phyloP scores from a whole-genome alignment of 2,329 filamentous ascomycete species.

The Cadophora gregata region DNA sequence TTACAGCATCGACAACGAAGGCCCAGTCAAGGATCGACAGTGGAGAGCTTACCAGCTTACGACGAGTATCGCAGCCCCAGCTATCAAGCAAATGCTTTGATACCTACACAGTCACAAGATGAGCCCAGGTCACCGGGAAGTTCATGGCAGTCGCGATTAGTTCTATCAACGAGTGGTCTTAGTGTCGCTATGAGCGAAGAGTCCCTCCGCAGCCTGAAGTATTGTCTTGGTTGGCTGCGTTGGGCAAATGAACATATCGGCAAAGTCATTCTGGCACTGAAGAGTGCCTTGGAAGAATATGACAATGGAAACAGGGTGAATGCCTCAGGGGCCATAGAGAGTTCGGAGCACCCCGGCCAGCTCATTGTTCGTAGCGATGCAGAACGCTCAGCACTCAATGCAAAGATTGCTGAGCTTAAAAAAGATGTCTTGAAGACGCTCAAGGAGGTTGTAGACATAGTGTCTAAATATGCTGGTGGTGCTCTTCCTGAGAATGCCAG shows the following conservation, averaged over 20 bases:
- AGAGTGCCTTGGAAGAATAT: conserved; percentile 79
- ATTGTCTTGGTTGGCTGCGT: conserved; percentile 80
- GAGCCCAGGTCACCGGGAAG: conserved; percentile 40
- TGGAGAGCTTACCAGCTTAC: conserved; percentile 83
- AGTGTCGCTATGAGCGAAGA: conserved; percentile 92
- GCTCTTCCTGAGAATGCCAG: conserved; percentile 89
- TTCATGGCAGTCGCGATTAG: conserved; percentile 81
- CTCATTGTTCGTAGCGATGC: conserved; percentile 39
- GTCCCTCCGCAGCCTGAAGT: conserved; percentile 82
- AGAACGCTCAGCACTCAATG: conserved; percentile 38
- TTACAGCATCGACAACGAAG: conserved; percentile 40
- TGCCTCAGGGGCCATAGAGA: conserved; percentile 40
- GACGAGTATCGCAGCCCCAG: conserved; percentile 78
- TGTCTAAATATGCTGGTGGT: conserved; percentile 90
- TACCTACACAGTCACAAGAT: conserved; percentile 43
- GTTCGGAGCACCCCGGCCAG: conserved; percentile 30
- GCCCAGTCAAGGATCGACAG: conserved; percentile 49
- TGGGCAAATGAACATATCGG: conserved; percentile 84
- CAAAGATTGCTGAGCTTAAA: conserved; percentile 67
- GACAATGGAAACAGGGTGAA: conserved; percentile 56
- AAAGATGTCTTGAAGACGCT: conserved; percentile 78
- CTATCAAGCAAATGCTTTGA: conserved; percentile 65
- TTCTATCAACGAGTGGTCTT: conserved; percentile 89
- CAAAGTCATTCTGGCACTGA: conserved; percentile 75
- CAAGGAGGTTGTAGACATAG: conserved; percentile 80